A percentile compares a stretch with the other conserved stretches of the same genome.
phyloP scores from a whole-genome alignment of 176 grass and related monocot genomes.

The Bolboschoenus planiculmis region DNA sequence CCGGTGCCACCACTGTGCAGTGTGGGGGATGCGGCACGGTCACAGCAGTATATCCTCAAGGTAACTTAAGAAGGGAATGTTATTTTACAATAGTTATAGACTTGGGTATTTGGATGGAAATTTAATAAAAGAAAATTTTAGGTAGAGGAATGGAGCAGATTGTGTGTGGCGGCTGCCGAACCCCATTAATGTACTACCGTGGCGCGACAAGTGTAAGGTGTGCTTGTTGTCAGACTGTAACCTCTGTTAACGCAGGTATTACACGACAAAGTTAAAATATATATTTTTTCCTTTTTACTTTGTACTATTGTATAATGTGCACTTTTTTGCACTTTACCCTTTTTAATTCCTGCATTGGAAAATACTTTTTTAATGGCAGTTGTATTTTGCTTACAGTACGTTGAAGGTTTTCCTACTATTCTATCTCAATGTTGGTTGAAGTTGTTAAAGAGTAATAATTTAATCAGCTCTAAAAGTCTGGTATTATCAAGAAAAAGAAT shows the following conservation, averaged over 20 bases:
- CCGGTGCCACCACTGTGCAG: conserved; percentile 60
- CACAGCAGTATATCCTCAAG: conserved; percentile 38
- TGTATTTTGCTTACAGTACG: too few relatives aligned
- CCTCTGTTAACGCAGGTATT: conserved; percentile 60
- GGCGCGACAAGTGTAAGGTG: conserved; percentile 67
- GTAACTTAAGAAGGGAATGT: conserved; percentile 24
- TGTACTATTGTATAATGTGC: too few relatives aligned
- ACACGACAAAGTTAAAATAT: too few relatives aligned
- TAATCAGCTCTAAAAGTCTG: neutral
- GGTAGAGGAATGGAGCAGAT: conserved; percentile 66
- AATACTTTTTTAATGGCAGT: too few relatives aligned
- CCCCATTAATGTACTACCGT: conserved; percentile 66
- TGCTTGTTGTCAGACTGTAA: conserved; percentile 76
- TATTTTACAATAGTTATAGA: conserved; percentile 7
- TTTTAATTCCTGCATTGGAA: too few relatives aligned
- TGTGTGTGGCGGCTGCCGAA: conserved; percentile 66
- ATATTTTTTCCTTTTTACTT: neutral
- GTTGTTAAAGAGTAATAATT: too few relatives aligned
- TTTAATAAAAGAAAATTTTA: conserved; percentile 29
- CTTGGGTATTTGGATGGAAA: conserved; percentile 25
- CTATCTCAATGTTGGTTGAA: too few relatives aligned
- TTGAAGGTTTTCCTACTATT: too few relatives aligned
- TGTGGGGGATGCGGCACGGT: conserved; percentile 50
- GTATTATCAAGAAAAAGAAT: conserved; percentile 15
- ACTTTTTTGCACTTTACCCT: too few relatives aligned